A percentile compares a stretch with the other conserved stretches of the same genome.
These are phyloP conservation scores for Aspergillus coremiiformis DNA, from an alignment of 495 filamentous ascomycete genomes.

Conservation along the genomic window DNA sequence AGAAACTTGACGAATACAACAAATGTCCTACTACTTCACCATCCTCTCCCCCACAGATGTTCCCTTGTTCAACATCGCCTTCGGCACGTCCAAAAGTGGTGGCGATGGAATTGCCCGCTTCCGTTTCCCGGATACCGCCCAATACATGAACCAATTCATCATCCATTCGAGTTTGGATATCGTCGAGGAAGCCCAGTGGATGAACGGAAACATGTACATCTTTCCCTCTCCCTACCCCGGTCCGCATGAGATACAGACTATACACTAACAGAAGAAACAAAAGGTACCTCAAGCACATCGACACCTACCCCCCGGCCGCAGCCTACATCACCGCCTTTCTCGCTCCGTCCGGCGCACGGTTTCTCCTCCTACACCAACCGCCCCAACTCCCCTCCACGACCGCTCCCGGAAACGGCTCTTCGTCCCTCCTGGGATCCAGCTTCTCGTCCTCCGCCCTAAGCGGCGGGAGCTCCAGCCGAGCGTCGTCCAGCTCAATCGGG, in stretches of 20 bases:
- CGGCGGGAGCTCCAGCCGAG: slow-evolving; percentile 33
- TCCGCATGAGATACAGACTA: background rate
- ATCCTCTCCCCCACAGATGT: slow-evolving; percentile 91
- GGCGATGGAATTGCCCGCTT: slow-evolving; percentile 80
- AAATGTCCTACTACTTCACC: slow-evolving; percentile 95
- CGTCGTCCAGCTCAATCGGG: slow-evolving; percentile 56
- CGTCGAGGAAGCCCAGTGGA: slow-evolving; percentile 93
- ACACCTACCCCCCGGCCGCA: slow-evolving; percentile 73
- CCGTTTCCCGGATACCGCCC: slow-evolving; percentile 71
- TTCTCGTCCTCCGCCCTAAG: slow-evolving; percentile 20
- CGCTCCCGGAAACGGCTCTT: slow-evolving; percentile 10
- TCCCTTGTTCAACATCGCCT: slow-evolving; percentile 90
- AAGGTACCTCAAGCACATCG: slow-evolving; percentile 92
- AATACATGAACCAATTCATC: slow-evolving; percentile 96
- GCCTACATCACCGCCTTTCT: slow-evolving; percentile 88
- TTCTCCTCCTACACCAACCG: slow-evolving; percentile 83
- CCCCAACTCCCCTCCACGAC: slow-evolving; percentile 39
- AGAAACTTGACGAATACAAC: slow-evolving; percentile 3
- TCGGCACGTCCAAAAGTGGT: slow-evolving; percentile 89
- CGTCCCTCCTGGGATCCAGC: slow-evolving; percentile 23
- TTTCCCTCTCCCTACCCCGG: background rate
- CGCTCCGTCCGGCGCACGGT: slow-evolving; percentile 61
- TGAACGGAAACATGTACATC: slow-evolving; percentile 63
- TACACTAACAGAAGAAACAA: background rate
- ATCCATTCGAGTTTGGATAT: slow-evolving; percentile 88